These are phyloP conservation scores for Clitopilus passeckerianus DNA, from an alignment of 768 basidiomycete species.

Conservation along the genomic window DNA sequence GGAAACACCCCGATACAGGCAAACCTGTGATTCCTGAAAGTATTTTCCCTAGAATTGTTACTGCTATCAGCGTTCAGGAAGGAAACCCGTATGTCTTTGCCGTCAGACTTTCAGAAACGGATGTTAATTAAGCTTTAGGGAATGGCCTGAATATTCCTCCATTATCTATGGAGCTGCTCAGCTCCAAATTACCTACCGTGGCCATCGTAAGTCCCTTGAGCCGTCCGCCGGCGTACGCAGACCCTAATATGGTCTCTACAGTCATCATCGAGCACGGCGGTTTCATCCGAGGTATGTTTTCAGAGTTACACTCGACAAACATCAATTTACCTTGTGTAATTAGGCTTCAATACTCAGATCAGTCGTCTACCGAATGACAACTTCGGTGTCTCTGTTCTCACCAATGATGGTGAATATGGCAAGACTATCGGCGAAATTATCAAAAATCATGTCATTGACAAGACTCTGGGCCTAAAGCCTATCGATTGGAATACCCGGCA, in stretches of 20 bases:
- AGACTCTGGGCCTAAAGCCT: constrained; percentile 11
- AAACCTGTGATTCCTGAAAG: constrained; percentile 17
- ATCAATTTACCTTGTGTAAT: constrained; percentile 14
- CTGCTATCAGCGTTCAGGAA: constrained; percentile 14
- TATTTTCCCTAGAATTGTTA: constrained; percentile 16
- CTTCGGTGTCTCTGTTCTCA: constrained; percentile 22
- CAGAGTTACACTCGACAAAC: constrained; percentile 2
- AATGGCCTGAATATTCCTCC: constrained; percentile 19
- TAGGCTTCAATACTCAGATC: constrained; percentile 11
- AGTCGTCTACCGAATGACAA: constrained; percentile 9
- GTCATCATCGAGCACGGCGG: not conserved
- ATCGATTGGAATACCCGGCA: constrained; percentile 21
- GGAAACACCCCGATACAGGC: constrained; percentile 15
- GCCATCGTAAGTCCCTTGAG: constrained; percentile 13
- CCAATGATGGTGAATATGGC: constrained; percentile 19
- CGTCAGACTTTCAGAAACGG: not conserved
- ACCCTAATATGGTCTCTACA: not conserved
- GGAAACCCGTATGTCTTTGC: constrained; percentile 11
- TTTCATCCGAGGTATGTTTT: not conserved
- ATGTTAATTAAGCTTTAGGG: not conserved
- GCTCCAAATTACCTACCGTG: constrained; percentile 16
- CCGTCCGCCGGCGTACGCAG: not conserved
- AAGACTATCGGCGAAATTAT: constrained; percentile 10
- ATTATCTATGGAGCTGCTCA: constrained; percentile 20
- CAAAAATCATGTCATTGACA: constrained; percentile 18